These are phyloP conservation scores for Pyronema domesticum DNA, from an alignment of 495 filamentous ascomycete species.

Conservation along the genomic window DNA sequence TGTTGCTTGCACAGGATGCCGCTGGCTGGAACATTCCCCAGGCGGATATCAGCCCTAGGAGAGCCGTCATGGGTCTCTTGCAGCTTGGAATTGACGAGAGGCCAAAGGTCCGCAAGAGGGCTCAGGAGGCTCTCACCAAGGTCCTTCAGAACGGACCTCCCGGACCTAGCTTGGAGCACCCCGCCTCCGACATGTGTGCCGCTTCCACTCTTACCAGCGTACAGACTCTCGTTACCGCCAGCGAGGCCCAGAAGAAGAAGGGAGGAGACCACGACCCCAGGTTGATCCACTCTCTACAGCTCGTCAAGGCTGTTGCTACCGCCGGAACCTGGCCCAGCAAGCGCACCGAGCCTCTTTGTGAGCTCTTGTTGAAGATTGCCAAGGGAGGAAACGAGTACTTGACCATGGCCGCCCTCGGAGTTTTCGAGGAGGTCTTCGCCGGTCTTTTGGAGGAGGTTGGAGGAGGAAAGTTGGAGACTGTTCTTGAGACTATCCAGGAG, in stretches of 20 bases:
- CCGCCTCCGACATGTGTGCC: conserved; percentile 87
- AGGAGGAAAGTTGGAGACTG: conserved; percentile 68
- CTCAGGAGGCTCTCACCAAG: conserved; percentile 72
- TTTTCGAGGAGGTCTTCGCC: conserved; percentile 89
- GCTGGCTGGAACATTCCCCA: conserved; percentile 71
- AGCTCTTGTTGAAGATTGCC: conserved; percentile 71
- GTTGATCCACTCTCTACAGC: conserved; percentile 76
- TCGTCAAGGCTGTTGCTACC: conserved; percentile 75
- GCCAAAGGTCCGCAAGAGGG: conserved; percentile 87
- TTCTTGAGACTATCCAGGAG: conserved; percentile 75
- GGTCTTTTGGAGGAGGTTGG: conserved; percentile 66
- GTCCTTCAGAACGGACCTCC: conserved; percentile 70
- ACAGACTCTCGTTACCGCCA: conserved; percentile 45
- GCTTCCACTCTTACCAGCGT: conserved; percentile 67
- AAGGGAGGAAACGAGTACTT: conserved; percentile 81
- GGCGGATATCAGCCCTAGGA: conserved; percentile 67
- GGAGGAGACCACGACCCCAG: conserved; percentile 52
- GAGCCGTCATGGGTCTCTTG: conserved; percentile 74
- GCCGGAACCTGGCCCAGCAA: conserved; percentile 93
- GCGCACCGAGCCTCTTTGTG: conserved; percentile 82
- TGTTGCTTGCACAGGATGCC: conserved; percentile 74
- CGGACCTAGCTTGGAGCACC: conserved; percentile 79
- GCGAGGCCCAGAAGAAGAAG: conserved; percentile 50
- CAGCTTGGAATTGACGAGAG: conserved; percentile 68
- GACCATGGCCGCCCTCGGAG: conserved; percentile 85